Percentiles rank a stretch among this genome's conserved stretches.
These are phyloP conservation scores for Piper longum DNA, from an alignment of 164 flowering plant genomes.

Conservation along the genomic window DNA sequence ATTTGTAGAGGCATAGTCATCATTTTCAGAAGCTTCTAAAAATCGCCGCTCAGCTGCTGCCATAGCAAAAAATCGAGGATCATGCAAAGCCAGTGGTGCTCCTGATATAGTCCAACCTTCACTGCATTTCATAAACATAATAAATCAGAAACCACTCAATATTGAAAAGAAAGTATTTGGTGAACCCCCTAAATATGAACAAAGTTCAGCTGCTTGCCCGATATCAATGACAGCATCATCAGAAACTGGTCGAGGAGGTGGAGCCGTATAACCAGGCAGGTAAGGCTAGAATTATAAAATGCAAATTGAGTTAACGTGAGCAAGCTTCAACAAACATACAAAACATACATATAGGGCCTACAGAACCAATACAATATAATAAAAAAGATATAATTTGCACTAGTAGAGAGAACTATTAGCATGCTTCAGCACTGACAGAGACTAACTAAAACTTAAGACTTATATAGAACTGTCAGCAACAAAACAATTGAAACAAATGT, in stretches of 20 bases:
- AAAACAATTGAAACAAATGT: too few relatives aligned
- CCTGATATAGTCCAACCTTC: conserved; percentile 89
- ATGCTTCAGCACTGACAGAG: too few relatives aligned
- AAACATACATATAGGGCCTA: background rate
- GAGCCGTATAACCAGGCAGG: conserved; percentile 81
- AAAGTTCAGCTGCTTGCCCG: conserved; percentile 24
- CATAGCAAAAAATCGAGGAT: conserved; percentile 85
- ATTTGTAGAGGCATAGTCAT: conserved; percentile 72
- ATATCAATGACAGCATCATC: conserved; percentile 77
- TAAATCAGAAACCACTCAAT: background rate
- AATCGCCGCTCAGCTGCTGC: conserved; percentile 85
- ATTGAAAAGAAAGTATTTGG: background rate
- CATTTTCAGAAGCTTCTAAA: conserved; percentile 63
- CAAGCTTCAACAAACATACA: background rate
- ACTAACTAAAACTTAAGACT: too few relatives aligned
- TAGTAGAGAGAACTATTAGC: too few relatives aligned
- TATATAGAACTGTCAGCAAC: too few relatives aligned
- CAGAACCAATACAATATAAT: background rate
- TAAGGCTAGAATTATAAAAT: conserved; percentile 38
- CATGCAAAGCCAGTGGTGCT: conserved; percentile 60
- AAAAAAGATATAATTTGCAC: too few relatives aligned
- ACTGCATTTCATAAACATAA: conserved; percentile 24
- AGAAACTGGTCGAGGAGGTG: conserved; percentile 39
- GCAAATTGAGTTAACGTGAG: background rate
- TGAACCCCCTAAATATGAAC: background rate